Evolutionary conservation across 768 basidiomycete species (phyloP), one percentile per base, ranked within the genome.

Genomic region (Serendipita indica): DNA sequence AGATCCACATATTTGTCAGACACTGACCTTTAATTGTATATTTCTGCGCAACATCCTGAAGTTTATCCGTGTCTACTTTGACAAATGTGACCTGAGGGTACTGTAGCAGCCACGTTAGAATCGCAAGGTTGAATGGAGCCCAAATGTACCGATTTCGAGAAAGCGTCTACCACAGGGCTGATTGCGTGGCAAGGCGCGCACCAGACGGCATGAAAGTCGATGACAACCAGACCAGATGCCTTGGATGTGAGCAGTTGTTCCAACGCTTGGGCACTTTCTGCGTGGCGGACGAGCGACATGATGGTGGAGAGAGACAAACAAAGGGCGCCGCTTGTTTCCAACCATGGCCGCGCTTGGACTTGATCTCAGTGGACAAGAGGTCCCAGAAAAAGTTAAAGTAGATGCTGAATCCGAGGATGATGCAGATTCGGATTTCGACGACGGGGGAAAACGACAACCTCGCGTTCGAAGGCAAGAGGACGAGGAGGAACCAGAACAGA

Each of bases 61-160:
- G 33, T 34, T 62, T 63, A 33, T 66, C 65, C 13, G 60, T 60
- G 39, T 66, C 65, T 16, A 66, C 63, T 45, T 62, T 60, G 18
- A 49, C 54, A 33, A 61, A 61, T 12, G 61, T 58, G 27, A 60
- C 58, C 22, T 60, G 49, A 32, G 57, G 60, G 58, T 61, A 60
- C 59, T 63, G 54, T 32, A 25, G 20, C 3, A 28, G 12, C 10
- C 28, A 57, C 12, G 45, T 16, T 16, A 46, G 14, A 46, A 25
- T 16, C 25, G 12, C 45, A 25, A 12, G 45, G 45, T 12, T 25
- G 45, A 16, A 16, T 25, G 12, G 45, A 14, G n/a, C n/a, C 22
- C 12, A 12, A 25, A 10, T 46, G 35, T 25, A 46, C 45, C 22
- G 45, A 46, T 46, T 46, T 46, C 12, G 45, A 16, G 25, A 46